Base-by-base conservation (phyloP, 169 alveolate genomes). In the Plasmodium berghei region DNA sequence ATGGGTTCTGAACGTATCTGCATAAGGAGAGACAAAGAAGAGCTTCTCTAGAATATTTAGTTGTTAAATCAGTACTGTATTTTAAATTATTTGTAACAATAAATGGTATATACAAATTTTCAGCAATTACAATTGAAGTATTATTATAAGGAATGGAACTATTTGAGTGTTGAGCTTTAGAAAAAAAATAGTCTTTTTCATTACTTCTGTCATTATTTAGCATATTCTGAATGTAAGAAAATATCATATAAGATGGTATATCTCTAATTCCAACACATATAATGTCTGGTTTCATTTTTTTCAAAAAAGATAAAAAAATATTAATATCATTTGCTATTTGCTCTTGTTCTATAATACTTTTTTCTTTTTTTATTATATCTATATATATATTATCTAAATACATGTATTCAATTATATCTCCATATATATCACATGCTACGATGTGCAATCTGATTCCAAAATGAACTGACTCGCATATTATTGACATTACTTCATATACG, bases 1-100 rank as follows among this genome's bases (percentile, higher is more conserved):
- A 67, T 4, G 96, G 95, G 49, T 93, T 93, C 56, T 88, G 93
- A 52, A 93, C 77, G 58, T 56, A 87, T 20, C 94, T 85, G 46
- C 92, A 95, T 59, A 91, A 58, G 45, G 94, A 91, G 9, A 91
- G 70, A 56, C 90, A 48, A 28, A 77, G 40, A 10, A 77, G 58
- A 5, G 89, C 89, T 56, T 77, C 80, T 58, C 89, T 77, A 22
- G 89, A 28, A 54, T 77, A 77, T 56, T 77, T 77, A 22, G 56
- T 66, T 26, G 70, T 66, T 45, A 77, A 45, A 28, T 77, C 89
- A 3, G 55, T 40, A 40, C 77, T 77, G 45, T 63, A 77, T 70
- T 77, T 77, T 34, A 64, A 58, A 18, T 70, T 77, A 55, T 77
- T 77, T 20, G 89, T 77, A 14, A 77, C 71, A 28, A 77, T 63